Evolutionary conservation across 345 rosid genomes (phyloP).

Genomic region (Nephelium lappaceum): DNA sequence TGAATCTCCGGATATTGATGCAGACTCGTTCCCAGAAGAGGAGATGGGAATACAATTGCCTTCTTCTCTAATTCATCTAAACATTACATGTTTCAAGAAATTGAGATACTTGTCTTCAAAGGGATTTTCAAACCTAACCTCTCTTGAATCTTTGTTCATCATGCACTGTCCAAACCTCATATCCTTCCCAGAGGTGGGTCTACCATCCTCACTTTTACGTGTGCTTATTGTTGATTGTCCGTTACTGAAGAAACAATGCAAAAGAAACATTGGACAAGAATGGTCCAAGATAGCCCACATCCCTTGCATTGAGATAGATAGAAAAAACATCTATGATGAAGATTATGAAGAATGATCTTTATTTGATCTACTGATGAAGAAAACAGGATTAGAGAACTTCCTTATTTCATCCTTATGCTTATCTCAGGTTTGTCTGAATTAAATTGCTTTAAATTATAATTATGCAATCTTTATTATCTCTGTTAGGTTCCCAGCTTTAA

Average conservation of each 20-base stretch:
- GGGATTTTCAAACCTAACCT: neutral
- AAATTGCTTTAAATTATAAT: neutral
- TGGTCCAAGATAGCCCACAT: neutral
- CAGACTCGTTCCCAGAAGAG: neutral
- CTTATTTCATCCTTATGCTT: too few relatives aligned
- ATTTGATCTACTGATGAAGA: too few relatives aligned
- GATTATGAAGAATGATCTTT: neutral
- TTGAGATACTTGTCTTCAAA: neutral
- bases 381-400: too few relatives aligned
- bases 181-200: neutral
- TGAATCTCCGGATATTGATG: neutral
- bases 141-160: neutral
- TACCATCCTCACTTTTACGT: neutral
- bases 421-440: neutral
- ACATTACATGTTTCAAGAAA: neutral
- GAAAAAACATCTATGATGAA: neutral
- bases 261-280: neutral
- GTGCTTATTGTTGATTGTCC: neutral
- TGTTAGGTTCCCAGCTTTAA: neutral
- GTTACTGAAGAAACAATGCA: neutral
- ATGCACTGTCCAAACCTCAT: neutral
- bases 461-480: neutral
- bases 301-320: neutral
- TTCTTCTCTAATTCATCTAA: neutral
- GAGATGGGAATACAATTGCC: neutral